Conservation (phyloP, 495 filamentous ascomycete species). For the Penicillium lividum region DNA sequence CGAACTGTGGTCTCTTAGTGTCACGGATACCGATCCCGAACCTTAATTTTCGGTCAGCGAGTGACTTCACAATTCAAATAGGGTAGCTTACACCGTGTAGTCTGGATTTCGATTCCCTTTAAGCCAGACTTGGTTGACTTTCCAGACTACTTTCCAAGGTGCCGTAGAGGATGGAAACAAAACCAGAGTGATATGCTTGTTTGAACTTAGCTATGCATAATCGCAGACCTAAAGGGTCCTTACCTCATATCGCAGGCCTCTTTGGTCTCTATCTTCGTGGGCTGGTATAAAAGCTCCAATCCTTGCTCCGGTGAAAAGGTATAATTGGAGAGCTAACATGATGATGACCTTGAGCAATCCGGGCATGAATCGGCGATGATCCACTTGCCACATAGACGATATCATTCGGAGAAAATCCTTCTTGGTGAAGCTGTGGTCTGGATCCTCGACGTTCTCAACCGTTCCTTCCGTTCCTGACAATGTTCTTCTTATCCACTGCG, state of each 20-base stretch:
- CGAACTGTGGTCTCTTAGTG: no score
- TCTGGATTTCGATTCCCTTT: neutral
- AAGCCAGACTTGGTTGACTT: neutral
- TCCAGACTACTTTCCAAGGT: neutral
- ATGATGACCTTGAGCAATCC: constrained; percentile 24
- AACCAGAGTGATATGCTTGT: neutral
- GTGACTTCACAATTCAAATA: no score
- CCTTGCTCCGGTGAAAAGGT: constrained; percentile 26
- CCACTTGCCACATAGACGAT: constrained; percentile 18
- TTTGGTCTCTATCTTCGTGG: no score
- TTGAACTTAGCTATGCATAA: no score
- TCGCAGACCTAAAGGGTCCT: no score
- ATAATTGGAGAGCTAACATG: constrained; percentile 24
- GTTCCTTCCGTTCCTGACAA: neutral
- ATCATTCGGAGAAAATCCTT: constrained; percentile 21
- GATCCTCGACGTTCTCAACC: constrained; percentile 22
- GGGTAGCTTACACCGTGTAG: neutral
- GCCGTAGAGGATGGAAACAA: neutral
- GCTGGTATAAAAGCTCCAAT: constrained; percentile 26
- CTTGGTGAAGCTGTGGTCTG: constrained; percentile 21
- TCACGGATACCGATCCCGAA: no score
- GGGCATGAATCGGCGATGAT: constrained; percentile 21
- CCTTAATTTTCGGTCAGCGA: no score
- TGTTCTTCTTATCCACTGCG: neutral
- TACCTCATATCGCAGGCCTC: no score